Base-by-base conservation (phyloP, 352 stramenopile species). In the Phytopythium litorale region DNA sequence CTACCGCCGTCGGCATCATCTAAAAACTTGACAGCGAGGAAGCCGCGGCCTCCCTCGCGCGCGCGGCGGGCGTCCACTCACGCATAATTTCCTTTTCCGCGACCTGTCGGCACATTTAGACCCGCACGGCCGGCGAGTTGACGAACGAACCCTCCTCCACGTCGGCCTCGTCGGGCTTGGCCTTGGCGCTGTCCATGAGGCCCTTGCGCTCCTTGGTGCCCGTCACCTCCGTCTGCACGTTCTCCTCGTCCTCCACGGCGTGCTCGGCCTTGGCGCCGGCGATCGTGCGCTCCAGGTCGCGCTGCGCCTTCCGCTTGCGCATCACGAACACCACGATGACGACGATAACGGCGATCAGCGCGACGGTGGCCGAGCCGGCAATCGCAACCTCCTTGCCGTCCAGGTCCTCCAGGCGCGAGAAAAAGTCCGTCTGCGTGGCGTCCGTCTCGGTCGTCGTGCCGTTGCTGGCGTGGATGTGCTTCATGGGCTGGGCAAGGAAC, bases 401-500 rank as follows among this genome's bases (percentile, higher is more conserved):
- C 6, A 90, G 42, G 8, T 88, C 70, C 56, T 91, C 79, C 6
- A 93, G 64, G 8, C 69, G 68, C 18, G 80, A 70, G 18, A 91
- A 73, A 53, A 93, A 93, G 57, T 93, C 72, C 5, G 84, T 91
- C 68, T 79, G 62, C 28, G 73, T 64, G 18, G 79, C 76, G 32
- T 82, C 72, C 1, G 64, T 63, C 23, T 85, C 78, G 0, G 48
- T 43, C 0, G 66, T 43, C 21, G 79, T 87, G 53, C 78, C 84
- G 64, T 90, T 92, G 63, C 46, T 81, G 32, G 81, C 79, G 75
- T 93, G 81, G 19, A 93, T 87, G 73, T 95, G 84, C 74, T 95
- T 92, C 77, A 95, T 88, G 23, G 84, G 86, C 73, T 95, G 86
- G 0, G 78, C 67, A 12, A 95, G 69, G 77, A 91, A 95, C 57